Evolutionary conservation across 148 eudicot species (phyloP), one percentile per base, ranked within the genome.

Genomic region (Dysphania ambrosioides): DNA sequence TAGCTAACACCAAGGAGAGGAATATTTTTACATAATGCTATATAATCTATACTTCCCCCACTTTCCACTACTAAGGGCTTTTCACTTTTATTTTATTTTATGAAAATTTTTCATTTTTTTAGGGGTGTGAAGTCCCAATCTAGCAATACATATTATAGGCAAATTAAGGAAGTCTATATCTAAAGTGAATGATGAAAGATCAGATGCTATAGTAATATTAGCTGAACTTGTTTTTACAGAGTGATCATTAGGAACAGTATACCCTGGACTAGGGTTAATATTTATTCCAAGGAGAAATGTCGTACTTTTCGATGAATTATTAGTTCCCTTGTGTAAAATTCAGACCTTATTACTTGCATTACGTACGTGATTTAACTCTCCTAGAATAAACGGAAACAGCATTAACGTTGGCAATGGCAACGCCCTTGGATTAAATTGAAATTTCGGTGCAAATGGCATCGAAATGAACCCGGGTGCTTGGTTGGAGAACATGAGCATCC

Each of bases 401-500:
- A 30, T 61, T 61, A 19, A 62, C 67, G 31, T 61, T 59, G 13
- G 2, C 32, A 62, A 29, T 68, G 31, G 66, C 21, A 34, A 31
- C 62, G 32, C 66, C 23, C 34, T 36, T 53, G 56, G 66, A 66
- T 35, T 36, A 66, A 73, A 36, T 73, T 32, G 44, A 19, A 26
- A 60, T 74, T 62, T 35, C 74, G 74, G 27, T 79, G 78, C 9
- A 74, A 59, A 47, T 60, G 82, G 36, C 82, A 79, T 40, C 78
- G 34, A 57, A 79, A 79, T 29, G 82, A 74, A n/a, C 82, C 82
- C 2, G 82, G 81, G 71, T 79, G 82, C 71, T 61, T 79, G 58
- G 78, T 79, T n/a, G 78, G 82, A 55, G 82, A 79, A 55, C 82
- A 79, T 74, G 65, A 70, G 71, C 79, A 75, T 75, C 78, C 78